Conservation (phyloP, 495 filamentous ascomycete genomes). For the Lasiosphaeris hirsuta region DNA sequence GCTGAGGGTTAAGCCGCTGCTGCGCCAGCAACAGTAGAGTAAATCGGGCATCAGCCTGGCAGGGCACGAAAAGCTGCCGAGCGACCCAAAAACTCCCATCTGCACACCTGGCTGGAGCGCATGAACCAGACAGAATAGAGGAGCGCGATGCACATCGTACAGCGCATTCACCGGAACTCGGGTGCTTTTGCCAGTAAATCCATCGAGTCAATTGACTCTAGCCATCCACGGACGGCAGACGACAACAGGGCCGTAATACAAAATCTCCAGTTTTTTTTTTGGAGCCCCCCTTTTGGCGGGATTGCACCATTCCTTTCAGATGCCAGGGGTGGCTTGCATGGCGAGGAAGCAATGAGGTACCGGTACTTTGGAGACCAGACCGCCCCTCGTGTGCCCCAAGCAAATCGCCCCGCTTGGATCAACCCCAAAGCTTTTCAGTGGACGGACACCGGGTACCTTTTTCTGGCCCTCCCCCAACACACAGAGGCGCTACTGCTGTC, state of each 20-base stretch:
- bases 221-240: too few relatives aligned
- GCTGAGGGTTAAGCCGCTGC: neutral
- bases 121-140: too few relatives aligned
- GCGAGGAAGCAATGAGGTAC: slow-evolving; percentile 21
- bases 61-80: neutral
- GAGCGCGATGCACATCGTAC: too few relatives aligned
- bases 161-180: too few relatives aligned
- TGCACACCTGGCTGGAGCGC: too few relatives aligned
- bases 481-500: slow-evolving; percentile 11
- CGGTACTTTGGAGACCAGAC: slow-evolving; percentile 30
- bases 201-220: too few relatives aligned
- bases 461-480: slow-evolving; percentile 20
- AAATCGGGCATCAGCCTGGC: slow-evolving; percentile 2
- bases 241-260: too few relatives aligned
- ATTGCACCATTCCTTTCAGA: slow-evolving; percentile 10
- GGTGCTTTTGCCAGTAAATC: too few relatives aligned
- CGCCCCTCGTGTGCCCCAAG: slow-evolving; percentile 14
- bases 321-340: neutral
- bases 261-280: too few relatives aligned
- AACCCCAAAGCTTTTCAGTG: slow-evolving; percentile 34
- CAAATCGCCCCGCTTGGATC: slow-evolving; percentile 24
- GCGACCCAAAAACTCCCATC: too few relatives aligned
- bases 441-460: slow-evolving; percentile 27
- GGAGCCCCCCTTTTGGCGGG: too few relatives aligned
- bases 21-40: neutral